Evolutionary conservation across 768 basidiomycete species (phyloP).

Genomic region (Pleurotus djamor): DNA sequence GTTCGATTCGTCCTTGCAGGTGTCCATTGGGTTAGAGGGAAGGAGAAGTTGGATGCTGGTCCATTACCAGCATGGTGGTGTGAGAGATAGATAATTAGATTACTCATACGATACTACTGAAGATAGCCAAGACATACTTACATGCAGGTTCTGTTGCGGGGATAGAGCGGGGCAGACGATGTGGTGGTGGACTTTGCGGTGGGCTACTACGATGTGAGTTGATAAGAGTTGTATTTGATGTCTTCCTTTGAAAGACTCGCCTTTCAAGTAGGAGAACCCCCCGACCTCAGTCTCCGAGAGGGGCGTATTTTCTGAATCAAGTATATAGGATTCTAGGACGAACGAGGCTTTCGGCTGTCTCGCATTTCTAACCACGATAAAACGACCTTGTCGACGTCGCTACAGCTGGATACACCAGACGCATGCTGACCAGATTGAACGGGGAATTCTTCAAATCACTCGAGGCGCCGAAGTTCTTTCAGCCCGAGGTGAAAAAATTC

Average conservation of each 20-base stretch:
- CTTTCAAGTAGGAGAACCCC: too few species aligned
- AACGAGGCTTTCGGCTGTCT: too few species aligned
- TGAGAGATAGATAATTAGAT: too few species aligned
- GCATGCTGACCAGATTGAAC: background rate
- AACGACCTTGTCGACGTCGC: too few species aligned
- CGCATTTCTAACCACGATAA: too few species aligned
- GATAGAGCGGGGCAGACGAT: background rate
- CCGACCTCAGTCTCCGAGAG: too few species aligned
- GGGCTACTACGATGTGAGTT: too few species aligned
- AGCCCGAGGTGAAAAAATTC: background rate
- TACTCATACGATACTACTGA: background rate
- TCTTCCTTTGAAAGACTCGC: background rate
- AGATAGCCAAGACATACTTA: background rate
- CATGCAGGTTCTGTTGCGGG: background rate
- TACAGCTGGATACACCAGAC: too few species aligned
- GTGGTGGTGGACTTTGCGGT: background rate
- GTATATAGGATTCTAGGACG: too few species aligned
- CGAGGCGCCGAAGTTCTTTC: background rate
- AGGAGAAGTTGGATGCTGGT: background rate
- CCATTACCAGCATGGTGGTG: background rate
- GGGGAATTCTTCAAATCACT: background rate
- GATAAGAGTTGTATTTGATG: too few species aligned
- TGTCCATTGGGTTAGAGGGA: background rate
- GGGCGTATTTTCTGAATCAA: too few species aligned
- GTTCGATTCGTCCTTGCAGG: background rate